These are phyloP conservation scores for Hymenoscyphus infarciens DNA, from an alignment of 2,329 filamentous ascomycete genomes.

Conservation along the genomic window DNA sequence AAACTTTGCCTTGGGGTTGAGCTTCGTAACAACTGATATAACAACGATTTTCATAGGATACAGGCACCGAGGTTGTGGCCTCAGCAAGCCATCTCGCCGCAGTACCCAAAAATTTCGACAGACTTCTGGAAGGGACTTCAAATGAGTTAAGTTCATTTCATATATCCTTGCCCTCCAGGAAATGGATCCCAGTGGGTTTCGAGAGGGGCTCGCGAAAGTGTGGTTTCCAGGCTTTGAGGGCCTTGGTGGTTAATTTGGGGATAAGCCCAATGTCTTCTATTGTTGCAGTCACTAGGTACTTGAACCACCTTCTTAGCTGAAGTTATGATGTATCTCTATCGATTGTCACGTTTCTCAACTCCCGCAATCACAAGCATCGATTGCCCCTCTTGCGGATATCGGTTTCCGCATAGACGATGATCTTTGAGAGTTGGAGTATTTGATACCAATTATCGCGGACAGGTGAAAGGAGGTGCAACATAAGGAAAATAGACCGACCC, in stretches of 20 bases:
- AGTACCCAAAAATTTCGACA: neutral
- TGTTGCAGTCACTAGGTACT: no score
- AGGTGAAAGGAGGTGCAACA: neutral
- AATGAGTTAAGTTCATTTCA: no score
- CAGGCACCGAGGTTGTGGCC: neutral
- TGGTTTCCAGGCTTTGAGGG: no score
- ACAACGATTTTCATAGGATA: neutral
- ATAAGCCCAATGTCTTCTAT: no score
- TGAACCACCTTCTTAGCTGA: neutral
- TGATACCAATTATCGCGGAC: neutral
- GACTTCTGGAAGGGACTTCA: no score
- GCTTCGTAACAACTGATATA: neutral
- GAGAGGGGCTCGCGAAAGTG: no score
- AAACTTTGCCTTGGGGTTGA: neutral
- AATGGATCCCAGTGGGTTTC: no score
- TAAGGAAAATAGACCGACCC: neutral
- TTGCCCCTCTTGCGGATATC: neutral
- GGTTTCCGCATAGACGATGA: neutral
- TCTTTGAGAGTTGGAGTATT: neutral
- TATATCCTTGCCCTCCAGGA: no score
- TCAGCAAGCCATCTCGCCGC: neutral
- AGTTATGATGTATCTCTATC: neutral
- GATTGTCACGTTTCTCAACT: neutral
- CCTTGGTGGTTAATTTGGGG: no score
- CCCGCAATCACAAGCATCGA: neutral